A percentile compares a stretch with the other conserved stretches of the same genome.
Evolutionary conservation across 2,329 filamentous ascomycete genomes (phyloP).

Genomic region (Coniochaeta hoffmannii): DNA sequence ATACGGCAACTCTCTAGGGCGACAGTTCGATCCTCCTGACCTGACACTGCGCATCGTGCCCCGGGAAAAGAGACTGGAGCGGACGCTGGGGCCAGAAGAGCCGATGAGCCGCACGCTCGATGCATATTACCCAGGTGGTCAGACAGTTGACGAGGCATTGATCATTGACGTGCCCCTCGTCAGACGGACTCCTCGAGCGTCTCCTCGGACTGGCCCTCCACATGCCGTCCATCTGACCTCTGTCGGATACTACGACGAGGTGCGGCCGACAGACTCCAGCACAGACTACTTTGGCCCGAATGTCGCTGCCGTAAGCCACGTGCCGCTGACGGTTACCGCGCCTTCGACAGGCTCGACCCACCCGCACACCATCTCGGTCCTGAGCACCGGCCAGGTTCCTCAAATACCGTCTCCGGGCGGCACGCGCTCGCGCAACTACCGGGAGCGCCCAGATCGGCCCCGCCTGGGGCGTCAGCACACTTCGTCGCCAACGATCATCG

Average conservation of each 20-base stretch:
- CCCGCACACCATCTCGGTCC: constrained; percentile 58
- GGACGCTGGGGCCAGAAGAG: constrained; percentile 78
- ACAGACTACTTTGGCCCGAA: constrained; percentile 78
- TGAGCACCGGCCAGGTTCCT: constrained; percentile 74
- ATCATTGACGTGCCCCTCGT: constrained; percentile 73
- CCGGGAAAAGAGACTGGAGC: constrained; percentile 59
- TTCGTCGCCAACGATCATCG: constrained; percentile 67
- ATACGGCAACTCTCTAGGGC: constrained; percentile 87
- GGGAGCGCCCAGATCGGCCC: constrained; percentile 51
- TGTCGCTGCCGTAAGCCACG: constrained; percentile 26
- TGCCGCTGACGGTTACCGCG: constrained; percentile 30
- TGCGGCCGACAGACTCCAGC: constrained; percentile 58
- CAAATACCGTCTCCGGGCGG: constrained; percentile 77
- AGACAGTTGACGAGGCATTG: constrained; percentile 81
- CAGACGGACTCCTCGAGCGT: constrained; percentile 71
- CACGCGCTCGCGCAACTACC: constrained; percentile 45
- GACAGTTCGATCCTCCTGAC: constrained; percentile 85
- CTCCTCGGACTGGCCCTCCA: constrained; percentile 53
- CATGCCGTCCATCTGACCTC: constrained; percentile 32
- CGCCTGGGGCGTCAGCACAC: constrained; percentile 66
- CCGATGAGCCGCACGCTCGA: constrained; percentile 72
- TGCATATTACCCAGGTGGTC: constrained; percentile 76
- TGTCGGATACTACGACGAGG: constrained; percentile 53
- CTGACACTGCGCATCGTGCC: constrained; percentile 70
- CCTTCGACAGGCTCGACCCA: constrained; percentile 25